phyloP scores from a whole-genome alignment of 2,329 filamentous ascomycete genomes.

The Akanthomyces lecanii region DNA sequence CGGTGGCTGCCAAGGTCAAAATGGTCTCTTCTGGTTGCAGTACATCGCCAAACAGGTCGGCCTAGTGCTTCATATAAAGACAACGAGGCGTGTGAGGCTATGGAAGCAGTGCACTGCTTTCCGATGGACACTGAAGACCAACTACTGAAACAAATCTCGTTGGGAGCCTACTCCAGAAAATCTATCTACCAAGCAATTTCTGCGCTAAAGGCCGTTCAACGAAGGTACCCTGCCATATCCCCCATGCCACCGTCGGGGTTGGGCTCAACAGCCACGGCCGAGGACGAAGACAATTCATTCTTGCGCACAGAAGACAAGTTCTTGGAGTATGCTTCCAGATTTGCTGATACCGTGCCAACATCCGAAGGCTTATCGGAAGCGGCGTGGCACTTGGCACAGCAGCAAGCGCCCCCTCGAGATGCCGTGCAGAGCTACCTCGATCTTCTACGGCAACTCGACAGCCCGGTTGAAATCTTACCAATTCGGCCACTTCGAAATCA shows the following conservation, averaged over 20 bases:
- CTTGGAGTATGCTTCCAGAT: neutral
- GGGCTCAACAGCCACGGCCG: neutral
- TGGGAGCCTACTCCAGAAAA: neutral
- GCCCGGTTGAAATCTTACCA: neutral
- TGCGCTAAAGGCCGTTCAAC: neutral
- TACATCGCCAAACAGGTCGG: neutral
- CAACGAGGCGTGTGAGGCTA: neutral
- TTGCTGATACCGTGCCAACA: neutral
- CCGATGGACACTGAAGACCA: neutral
- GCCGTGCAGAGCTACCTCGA: neutral
- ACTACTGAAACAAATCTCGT: neutral
- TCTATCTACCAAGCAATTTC: neutral
- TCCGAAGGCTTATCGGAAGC: neutral
- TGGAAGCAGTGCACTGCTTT: neutral
- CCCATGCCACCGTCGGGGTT: neutral
- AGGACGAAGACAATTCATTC: neutral
- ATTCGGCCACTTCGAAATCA: neutral
- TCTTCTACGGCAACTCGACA: neutral
- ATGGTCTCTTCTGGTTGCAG: neutral
- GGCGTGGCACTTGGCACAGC: neutral
- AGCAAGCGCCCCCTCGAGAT: neutral
- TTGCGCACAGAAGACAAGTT: neutral
- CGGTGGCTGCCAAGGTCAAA: neutral
- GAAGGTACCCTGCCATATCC: neutral
- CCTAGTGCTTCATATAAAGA: neutral